These are phyloP conservation scores for Penicillium oxalicum DNA, from an alignment of 2,329 filamentous ascomycete genomes.

Conservation along the genomic window DNA sequence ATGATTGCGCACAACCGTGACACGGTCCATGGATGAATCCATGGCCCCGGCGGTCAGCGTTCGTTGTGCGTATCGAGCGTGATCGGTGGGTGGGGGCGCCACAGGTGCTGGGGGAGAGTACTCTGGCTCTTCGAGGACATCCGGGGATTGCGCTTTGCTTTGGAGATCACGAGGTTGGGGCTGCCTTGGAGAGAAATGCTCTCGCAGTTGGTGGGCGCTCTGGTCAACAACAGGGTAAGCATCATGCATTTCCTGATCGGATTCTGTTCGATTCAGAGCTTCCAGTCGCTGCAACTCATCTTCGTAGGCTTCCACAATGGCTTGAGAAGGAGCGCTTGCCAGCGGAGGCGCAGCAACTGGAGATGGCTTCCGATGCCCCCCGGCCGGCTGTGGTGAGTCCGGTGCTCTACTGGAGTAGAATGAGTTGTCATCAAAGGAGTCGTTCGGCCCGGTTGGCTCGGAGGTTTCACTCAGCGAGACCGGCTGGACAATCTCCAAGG, in stretches of 20 bases:
- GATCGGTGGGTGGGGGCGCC: slow-evolving; percentile 31
- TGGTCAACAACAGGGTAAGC: slow-evolving; percentile 37
- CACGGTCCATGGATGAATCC: slow-evolving; percentile 39
- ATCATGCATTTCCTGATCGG: slow-evolving; percentile 36
- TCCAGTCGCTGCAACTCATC: slow-evolving; percentile 35
- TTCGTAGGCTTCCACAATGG: slow-evolving; percentile 29
- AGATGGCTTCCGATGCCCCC: slow-evolving; percentile 29
- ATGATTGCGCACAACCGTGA: slow-evolving; percentile 65
- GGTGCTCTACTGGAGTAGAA: slow-evolving; percentile 90
- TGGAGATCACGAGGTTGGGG: slow-evolving; percentile 16
- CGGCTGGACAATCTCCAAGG: slow-evolving; percentile 64
- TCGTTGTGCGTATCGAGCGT: slow-evolving; percentile 38
- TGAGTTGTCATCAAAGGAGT: slow-evolving; percentile 87
- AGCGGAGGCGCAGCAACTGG: slow-evolving; percentile 25
- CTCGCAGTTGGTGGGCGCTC: slow-evolving; percentile 25
- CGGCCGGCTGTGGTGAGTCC: slow-evolving; percentile 58
- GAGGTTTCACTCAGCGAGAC: slow-evolving; percentile 52
- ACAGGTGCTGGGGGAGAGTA: slow-evolving; percentile 44
- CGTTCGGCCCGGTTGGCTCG: slow-evolving; percentile 58
- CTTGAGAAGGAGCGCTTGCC: slow-evolving; percentile 30
- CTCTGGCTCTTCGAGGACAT: slow-evolving; percentile 41
- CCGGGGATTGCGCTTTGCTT: slow-evolving; percentile 23
- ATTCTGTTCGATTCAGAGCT: slow-evolving; percentile 31
- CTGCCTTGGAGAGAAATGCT: slow-evolving; percentile 23
- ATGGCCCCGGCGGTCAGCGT: slow-evolving; percentile 37